Percentiles rank a stretch among this genome's conserved stretches.
phyloP scores from a whole-genome alignment of 768 basidiomycete species.

The Leccinum broughii region DNA sequence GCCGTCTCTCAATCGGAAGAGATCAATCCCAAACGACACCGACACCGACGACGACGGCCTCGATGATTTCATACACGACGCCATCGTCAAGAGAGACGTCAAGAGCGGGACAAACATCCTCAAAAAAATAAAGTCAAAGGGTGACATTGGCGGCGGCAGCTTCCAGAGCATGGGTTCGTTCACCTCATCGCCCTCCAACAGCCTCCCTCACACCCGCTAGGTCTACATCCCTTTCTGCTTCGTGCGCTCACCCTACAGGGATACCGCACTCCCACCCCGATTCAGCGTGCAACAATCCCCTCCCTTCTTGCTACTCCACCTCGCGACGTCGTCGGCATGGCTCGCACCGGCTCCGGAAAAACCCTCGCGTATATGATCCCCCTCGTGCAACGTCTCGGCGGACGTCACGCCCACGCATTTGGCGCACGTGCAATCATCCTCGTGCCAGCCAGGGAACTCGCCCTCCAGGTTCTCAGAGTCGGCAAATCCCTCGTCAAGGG shows the following conservation, averaged over 20 bases:
- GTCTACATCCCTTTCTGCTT: conserved; percentile 79
- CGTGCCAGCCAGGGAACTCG: conserved; percentile 91
- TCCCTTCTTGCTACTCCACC: conserved; percentile 81
- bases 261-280: conserved; percentile 93
- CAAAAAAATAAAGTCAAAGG: conserved; percentile 78
- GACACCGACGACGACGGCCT: conserved; percentile 36
- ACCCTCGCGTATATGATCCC: conserved; percentile 96
- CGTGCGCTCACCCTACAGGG: conserved; percentile 89
- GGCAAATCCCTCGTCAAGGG: conserved; percentile 92
- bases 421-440: conserved; percentile 88
- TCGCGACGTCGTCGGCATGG: conserved; percentile 96
- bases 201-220: conserved; percentile 38
- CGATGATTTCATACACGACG: conserved; percentile 41
- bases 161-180: conserved; percentile 93
- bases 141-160: conserved; percentile 87
- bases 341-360: conserved; percentile 96
- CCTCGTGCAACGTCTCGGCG: conserved; percentile 81
- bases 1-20: conserved; percentile 33
- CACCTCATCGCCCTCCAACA: not conserved
- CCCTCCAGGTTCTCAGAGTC: conserved; percentile 89
- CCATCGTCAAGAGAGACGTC: conserved; percentile 39
- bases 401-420: conserved; percentile 74
- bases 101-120: conserved; percentile 75
- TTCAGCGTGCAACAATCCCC: conserved; percentile 90
- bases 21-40: conserved; percentile 12